Percentiles rank a stretch among this genome's conserved stretches.
phyloP scores from a whole-genome alignment of 768 basidiomycete genomes.

The Trametes gibbosa region DNA sequence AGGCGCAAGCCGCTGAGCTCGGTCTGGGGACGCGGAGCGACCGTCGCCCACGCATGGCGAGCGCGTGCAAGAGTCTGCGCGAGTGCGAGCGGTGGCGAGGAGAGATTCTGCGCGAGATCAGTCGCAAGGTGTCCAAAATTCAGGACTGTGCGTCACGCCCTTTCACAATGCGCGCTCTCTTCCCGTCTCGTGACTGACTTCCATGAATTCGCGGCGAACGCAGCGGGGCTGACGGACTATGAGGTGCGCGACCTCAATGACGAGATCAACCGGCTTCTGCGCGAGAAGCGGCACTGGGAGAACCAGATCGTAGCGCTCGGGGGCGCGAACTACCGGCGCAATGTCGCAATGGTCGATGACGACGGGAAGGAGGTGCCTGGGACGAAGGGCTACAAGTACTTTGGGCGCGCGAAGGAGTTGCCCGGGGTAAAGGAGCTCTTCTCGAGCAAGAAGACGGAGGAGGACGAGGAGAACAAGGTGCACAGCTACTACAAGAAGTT shows the following conservation, averaged over 20 bases:
- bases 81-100: conserved; percentile 97
- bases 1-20: conserved; percentile 94
- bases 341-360: conserved; percentile 90
- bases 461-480: conserved; percentile 83
- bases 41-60: conserved; percentile 89
- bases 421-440: conserved; percentile 97
- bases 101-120: conserved; percentile 92
- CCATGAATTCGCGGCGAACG: too few relatives aligned
- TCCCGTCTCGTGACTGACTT: too few relatives aligned
- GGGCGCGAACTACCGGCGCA: conserved; percentile 93
- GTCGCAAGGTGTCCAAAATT: conserved; percentile 95
- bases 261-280: conserved; percentile 93
- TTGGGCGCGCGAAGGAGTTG: conserved; percentile 93
- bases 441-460: conserved; percentile 78
- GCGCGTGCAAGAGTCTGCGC: conserved; percentile 83
- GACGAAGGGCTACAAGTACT: conserved; percentile 99
- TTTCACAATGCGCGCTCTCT: neutral
- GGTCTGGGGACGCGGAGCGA: conserved; percentile 84
- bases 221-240: conserved; percentile 92
- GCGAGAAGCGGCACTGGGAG: conserved; percentile 98
- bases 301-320: conserved; percentile 96
- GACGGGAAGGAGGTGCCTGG: conserved; percentile 96
- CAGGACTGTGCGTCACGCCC: conserved; percentile 70
- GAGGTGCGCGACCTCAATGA: conserved; percentile 96
- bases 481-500: conserved; percentile 83